Percentiles rank a stretch among this genome's conserved stretches.
Conservation (phyloP, 805 yeast species). For the Starmerella apicola region DNA sequence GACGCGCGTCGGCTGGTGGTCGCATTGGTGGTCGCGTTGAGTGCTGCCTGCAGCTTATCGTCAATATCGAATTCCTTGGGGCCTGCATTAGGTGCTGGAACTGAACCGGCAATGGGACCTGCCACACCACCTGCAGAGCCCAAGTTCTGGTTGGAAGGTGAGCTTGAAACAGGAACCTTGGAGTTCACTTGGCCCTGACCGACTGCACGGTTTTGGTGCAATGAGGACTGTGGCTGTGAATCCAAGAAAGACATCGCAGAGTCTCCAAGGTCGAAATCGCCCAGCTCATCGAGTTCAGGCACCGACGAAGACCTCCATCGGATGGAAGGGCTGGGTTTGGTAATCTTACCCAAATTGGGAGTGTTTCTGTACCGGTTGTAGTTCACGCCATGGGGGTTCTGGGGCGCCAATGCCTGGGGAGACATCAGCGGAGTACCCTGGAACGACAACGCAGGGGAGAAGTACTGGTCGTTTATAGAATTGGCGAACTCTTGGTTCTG, state of each 20-base stretch:
- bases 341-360: slow-evolving; percentile 7
- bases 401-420: slow-evolving; percentile 14
- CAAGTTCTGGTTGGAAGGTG: neutral
- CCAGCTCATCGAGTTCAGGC: slow-evolving; percentile 7
- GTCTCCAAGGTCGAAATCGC: slow-evolving; percentile 17
- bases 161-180: no score
- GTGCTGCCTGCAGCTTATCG: slow-evolving; percentile 15
- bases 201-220: neutral
- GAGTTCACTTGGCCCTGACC: neutral
- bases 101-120: neutral
- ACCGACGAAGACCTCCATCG: slow-evolving; percentile 4
- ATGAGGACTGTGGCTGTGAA: neutral
- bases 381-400: slow-evolving; percentile 1
- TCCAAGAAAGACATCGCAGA: slow-evolving; percentile 10
- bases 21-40: slow-evolving; percentile 13
- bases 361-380: slow-evolving; percentile 2
- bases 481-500: no score
- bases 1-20: neutral
- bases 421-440: slow-evolving; percentile 17
- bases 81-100: neutral
- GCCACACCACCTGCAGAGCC: neutral
- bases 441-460: slow-evolving; percentile 12
- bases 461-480: slow-evolving; percentile 4
- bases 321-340: slow-evolving; percentile 13
- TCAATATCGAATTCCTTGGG: slow-evolving; percentile 13